A percentile compares a stretch with the other conserved stretches of the same genome.
Evolutionary conservation across 345 rosid species (phyloP).

Genomic region (Viola odorata): DNA sequence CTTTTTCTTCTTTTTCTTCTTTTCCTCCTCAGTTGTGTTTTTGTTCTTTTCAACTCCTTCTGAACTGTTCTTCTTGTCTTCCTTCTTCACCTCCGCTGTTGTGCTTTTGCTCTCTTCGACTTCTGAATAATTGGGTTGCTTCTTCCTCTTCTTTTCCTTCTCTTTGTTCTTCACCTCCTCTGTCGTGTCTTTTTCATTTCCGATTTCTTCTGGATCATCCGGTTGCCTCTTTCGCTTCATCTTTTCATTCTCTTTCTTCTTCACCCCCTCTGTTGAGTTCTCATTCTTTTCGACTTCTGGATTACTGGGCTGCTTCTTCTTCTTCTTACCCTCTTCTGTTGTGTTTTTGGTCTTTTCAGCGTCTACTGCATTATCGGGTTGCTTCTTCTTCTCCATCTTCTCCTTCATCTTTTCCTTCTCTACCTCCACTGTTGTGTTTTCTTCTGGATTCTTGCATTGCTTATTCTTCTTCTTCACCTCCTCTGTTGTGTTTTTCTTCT

Average conservation of each 20-base stretch:
- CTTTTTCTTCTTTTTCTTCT: slow-evolving; percentile 7
- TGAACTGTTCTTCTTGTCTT: too few species aligned
- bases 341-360: neutral
- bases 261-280: neutral
- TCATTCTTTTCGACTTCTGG: too few species aligned
- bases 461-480: too few species aligned
- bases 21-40: neutral
- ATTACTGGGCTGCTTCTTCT: neutral
- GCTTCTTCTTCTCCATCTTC: too few species aligned
- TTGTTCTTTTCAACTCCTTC: neutral
- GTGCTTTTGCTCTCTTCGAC: neutral
- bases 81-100: neutral
- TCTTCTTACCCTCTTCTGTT: slow-evolving; percentile 6
- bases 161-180: neutral
- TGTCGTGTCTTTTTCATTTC: neutral
- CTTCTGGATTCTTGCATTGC: too few species aligned
- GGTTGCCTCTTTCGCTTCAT: neutral
- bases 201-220: slow-evolving; percentile 1
- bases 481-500: too few species aligned
- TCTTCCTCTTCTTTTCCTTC: neutral
- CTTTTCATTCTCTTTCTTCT: neutral
- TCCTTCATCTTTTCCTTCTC: too few species aligned
- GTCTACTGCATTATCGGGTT: slow-evolving; percentile 2
- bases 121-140: neutral
- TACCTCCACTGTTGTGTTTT: too few species aligned